These are phyloP conservation scores for Colletotrichum limetticola DNA, from an alignment of 2,329 filamentous ascomycete genomes.

Conservation along the genomic window DNA sequence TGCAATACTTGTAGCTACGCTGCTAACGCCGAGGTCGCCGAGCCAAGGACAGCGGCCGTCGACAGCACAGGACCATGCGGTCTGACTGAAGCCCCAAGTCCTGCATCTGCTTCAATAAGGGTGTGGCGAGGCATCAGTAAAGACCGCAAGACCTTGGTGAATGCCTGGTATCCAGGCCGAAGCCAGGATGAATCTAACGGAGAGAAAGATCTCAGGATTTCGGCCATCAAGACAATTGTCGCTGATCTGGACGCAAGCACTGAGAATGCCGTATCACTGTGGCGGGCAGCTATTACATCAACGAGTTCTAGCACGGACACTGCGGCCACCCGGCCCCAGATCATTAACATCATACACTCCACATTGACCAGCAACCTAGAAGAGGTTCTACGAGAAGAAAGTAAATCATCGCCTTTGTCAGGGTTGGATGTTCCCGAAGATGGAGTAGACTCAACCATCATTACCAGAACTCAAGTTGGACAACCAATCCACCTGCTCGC, in stretches of 20 bases:
- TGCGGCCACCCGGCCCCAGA: not conserved
- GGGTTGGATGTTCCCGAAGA: not conserved
- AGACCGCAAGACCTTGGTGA: constrained; percentile 75
- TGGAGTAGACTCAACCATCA: constrained; percentile 36
- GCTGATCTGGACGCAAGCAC: constrained; percentile 78
- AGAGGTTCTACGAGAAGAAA: constrained; percentile 35
- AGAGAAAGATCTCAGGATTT: constrained; percentile 55
- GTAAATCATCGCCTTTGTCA: constrained; percentile 3
- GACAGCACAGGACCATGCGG: constrained; percentile 29
- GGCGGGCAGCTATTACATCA: constrained; percentile 49
- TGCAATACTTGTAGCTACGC: constrained; percentile 80
- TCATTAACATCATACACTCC: constrained; percentile 50
- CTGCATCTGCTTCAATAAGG: constrained; percentile 41
- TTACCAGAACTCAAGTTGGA: constrained; percentile 45
- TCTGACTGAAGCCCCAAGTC: constrained; percentile 35
- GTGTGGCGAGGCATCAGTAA: constrained; percentile 74
- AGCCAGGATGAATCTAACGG: not conserved
- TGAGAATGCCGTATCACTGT: constrained; percentile 66
- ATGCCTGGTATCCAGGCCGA: constrained; percentile 70
- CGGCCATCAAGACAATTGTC: constrained; percentile 73
- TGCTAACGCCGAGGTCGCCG: constrained; percentile 88
- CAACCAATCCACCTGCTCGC: constrained; percentile 70
- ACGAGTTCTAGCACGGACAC: constrained; percentile 38
- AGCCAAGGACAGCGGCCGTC: constrained; percentile 39
- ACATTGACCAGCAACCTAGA: constrained; percentile 42